Evolutionary conservation across 768 basidiomycete genomes (phyloP), one percentile per base, ranked within the genome.

Genomic region (Leccinum longicurvipes): DNA sequence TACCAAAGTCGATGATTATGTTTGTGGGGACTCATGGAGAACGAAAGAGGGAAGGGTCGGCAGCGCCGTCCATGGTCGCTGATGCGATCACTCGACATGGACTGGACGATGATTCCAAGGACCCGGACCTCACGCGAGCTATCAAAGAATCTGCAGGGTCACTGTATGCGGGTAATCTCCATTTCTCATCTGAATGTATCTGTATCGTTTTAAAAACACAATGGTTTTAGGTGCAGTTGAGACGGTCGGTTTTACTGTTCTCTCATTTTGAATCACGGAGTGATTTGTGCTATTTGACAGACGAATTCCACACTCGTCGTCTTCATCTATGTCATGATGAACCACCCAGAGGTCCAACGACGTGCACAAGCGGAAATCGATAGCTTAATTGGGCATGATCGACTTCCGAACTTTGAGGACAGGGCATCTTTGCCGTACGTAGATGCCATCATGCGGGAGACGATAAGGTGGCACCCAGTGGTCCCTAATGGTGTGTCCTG

Each of bases 131-230:
- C 15, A 24, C 24, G 8, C 24, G 24, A 46, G 45, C 45, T 24
- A 27, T 24, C 45, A 27, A 27, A 7, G 23, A 27, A 24, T 27
- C 45, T 27, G 45, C 45, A 21, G 65, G 55, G 24, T 47, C 60
- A 6, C 24, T 60, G 4, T 68, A 60, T 41, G 34, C 54, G 46
- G 67, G 67, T 66, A 24, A 39, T 9, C 4, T n/a, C 36, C n/a
- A 19, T 39, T 39, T 39, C 9, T 39, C 36, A 19, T 19, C 6
- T 39, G n/a, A 10, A 39, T 5, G 10, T 3, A 39, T 39, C 36
- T 11, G 4, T 19, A 39, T 9, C 36, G n/a, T 39, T 36, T 36
- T 15, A 39, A 39, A 9, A 10, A 39, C n/a, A 39, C 36, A 2
- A n/a, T 10, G 9, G 10, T n/a, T 9, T 39, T 10, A 39, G 36